phyloP scores from a whole-genome alignment of 129 eudicot genomes.

The Arctium minus region DNA sequence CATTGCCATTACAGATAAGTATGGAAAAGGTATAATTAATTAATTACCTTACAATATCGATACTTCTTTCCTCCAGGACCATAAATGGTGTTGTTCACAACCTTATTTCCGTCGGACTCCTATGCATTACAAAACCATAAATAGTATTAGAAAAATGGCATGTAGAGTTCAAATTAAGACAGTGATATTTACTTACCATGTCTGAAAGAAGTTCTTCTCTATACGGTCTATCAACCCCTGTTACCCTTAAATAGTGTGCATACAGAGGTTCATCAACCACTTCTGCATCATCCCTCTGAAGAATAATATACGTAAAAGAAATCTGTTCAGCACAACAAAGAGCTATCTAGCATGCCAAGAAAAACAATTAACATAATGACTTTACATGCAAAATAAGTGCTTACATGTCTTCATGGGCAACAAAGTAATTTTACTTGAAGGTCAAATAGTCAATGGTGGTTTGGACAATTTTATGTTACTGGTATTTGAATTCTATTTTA shows the following conservation, averaged over 20 bases:
- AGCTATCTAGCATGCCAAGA: conserved; percentile 1
- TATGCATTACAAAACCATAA: conserved; percentile 32
- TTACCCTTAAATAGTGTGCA: conserved; percentile 61
- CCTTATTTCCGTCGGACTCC: conserved; percentile 92
- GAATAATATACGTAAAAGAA: not conserved
- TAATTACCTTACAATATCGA: conserved; percentile 83
- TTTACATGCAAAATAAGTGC: not conserved
- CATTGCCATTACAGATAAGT: too few species aligned
- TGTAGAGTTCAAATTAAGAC: not conserved
- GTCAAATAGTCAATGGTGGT: not conserved
- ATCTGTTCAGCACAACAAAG: not conserved
- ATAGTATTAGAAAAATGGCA: not conserved
- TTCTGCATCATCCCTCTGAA: conserved; percentile 85
- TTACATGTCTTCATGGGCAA: not conserved
- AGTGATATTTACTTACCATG: conserved; percentile 37
- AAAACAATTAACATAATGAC: not conserved
- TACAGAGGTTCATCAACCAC: conserved; percentile 90
- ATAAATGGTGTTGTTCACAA: conserved; percentile 63
- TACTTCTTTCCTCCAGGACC: conserved; percentile 80
- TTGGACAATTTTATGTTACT: not conserved
- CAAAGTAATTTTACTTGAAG: not conserved
- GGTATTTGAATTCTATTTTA: not conserved
- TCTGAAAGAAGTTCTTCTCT: conserved; percentile 65
- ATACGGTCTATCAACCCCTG: conserved; percentile 81
- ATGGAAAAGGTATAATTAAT: not conserved